A percentile compares a stretch with the other conserved stretches of the same genome.
Evolutionary conservation across 305 asterid species (phyloP).

Genomic region (Lippia alba): DNA sequence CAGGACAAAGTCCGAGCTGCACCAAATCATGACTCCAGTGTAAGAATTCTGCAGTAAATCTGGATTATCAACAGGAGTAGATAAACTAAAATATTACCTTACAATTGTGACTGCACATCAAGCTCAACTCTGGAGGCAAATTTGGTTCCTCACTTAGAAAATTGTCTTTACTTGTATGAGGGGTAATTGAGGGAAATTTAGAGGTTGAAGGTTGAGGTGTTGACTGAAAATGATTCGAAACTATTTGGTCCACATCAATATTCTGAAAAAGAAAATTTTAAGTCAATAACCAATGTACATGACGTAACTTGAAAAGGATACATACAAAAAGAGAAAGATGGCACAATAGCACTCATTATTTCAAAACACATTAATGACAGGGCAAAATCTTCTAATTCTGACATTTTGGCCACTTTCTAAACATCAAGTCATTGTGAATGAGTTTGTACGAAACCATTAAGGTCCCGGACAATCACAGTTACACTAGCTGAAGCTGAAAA

Average conservation of each 20-base stretch:
- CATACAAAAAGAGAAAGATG: conserved; percentile 3
- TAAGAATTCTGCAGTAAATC: conserved; percentile 37
- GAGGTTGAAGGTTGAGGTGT: conserved; percentile 86
- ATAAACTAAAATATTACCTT: conserved; percentile 54
- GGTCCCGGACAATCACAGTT: conserved; percentile 5
- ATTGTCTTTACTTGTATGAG: conserved; percentile 46
- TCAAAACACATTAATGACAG: conserved; percentile 7
- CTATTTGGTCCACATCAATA: conserved; percentile 86
- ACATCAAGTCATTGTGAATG: conserved; percentile 11
- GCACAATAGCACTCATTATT: no score
- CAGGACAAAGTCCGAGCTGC: conserved; percentile 92
- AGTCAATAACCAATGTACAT: conserved; percentile 28
- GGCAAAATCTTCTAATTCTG: conserved; percentile 27
- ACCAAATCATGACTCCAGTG: conserved; percentile 36
- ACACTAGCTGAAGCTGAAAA: conserved; percentile 13
- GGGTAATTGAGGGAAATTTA: conserved; percentile 69
- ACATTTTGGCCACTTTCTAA: conserved; percentile 4
- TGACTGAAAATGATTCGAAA: conserved; percentile 73
- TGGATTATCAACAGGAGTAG: conserved; percentile 24
- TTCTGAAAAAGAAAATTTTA: conserved; percentile 51
- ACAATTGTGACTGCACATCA: conserved; percentile 77
- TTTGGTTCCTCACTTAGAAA: conserved; percentile 43
- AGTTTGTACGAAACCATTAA: conserved; percentile 21
- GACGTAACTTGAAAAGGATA: conserved; percentile 23
- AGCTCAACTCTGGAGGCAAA: conserved; percentile 78